Percentiles rank a stretch among this genome's conserved stretches.
phyloP scores from a whole-genome alignment of 1,139 yeast genomes.

The Kodamaea ohmeri region DNA sequence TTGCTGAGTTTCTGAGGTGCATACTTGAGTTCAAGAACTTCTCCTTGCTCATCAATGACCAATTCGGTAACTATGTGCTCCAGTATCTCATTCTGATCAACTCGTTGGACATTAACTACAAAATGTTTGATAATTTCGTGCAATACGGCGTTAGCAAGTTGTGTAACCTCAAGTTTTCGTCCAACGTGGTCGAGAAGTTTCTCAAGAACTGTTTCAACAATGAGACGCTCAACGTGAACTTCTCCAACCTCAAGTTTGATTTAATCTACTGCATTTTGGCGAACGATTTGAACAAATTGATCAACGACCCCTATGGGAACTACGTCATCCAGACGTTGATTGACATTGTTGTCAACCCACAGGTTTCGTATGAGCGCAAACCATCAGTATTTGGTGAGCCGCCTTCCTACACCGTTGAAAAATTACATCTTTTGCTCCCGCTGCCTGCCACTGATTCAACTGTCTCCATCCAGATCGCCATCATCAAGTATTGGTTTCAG shows the following conservation, averaged over 20 bases:
- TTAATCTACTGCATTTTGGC: constrained; percentile 34
- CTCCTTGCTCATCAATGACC: constrained; percentile 38
- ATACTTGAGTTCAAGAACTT: constrained; percentile 38
- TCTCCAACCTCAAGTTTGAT: constrained; percentile 36
- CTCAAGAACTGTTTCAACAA: constrained; percentile 43
- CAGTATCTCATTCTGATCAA: constrained; percentile 46
- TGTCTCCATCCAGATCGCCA: constrained; percentile 27
- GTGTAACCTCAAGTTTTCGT: constrained; percentile 45
- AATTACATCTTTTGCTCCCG: constrained; percentile 26
- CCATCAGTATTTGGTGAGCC: background rate
- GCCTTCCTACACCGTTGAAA: constrained; percentile 13
- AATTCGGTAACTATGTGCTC: constrained; percentile 48
- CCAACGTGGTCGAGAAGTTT: constrained; percentile 47
- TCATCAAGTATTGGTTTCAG: constrained; percentile 43
- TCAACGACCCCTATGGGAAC: constrained; percentile 32
- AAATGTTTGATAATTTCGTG: constrained; percentile 35
- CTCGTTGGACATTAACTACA: constrained; percentile 35
- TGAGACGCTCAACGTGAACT: constrained; percentile 25
- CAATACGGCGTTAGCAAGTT: constrained; percentile 35
- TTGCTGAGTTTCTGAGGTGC: constrained; percentile 34
- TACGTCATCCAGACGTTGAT: constrained; percentile 33
- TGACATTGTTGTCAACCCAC: constrained; percentile 38
- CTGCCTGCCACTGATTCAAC: constrained; percentile 12
- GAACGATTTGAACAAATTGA: constrained; percentile 45
- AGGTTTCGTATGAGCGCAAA: constrained; percentile 18